Evolutionary conservation across 1,284 basidiomycete species (phyloP), one percentile per base, ranked within the genome.

Genomic region (Ceratobasidium sp.): DNA sequence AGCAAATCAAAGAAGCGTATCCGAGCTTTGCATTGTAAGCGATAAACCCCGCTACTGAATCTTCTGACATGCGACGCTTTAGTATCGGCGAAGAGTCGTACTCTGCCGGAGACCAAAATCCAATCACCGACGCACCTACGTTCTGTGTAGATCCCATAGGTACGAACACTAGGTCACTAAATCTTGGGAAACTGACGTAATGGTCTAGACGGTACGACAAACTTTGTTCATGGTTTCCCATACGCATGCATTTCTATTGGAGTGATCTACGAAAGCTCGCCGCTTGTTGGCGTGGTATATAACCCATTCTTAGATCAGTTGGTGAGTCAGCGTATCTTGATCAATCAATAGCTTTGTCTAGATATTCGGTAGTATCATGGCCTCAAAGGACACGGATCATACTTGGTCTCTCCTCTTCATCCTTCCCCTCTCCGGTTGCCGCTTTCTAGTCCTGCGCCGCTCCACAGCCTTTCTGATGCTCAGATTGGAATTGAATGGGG

Each of bases 41-140:
- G n/a, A 36, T 21, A 39, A 32, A 9, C 6, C 21, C 23, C 32
- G 34, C 6, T 23, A 14, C n/a, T 23, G 23, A 60, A 45, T 53
- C n/a, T n/a, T n/a, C n/a, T n/a, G 14, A 45, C 23, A 41, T 71
- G 48, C 28, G 10, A 30, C 8, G 18, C 32, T 69, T 72, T 72
- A 97, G 95, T 80, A 94, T 98, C 72, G 96, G 96, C 69, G 97
- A 99, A 76, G 87, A 88, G 81, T 91, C 93, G 77, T 95, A 92
- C 45, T 90, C 89, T 73, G 88, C 92, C 0, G 88, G 92, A 8
- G 82, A 86, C 57, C 86, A 88, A 23, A 86, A 88, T 23, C 83
- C 88, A 30, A 81, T 98, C 69, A 94, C 93, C 0, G 90, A 96
- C 77, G 89, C 88, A 43, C 94, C 96, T 3, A 97, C 94, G 0